Conservation (phyloP, 1,284 basidiomycete species). For the Ustilago tritici region DNA sequence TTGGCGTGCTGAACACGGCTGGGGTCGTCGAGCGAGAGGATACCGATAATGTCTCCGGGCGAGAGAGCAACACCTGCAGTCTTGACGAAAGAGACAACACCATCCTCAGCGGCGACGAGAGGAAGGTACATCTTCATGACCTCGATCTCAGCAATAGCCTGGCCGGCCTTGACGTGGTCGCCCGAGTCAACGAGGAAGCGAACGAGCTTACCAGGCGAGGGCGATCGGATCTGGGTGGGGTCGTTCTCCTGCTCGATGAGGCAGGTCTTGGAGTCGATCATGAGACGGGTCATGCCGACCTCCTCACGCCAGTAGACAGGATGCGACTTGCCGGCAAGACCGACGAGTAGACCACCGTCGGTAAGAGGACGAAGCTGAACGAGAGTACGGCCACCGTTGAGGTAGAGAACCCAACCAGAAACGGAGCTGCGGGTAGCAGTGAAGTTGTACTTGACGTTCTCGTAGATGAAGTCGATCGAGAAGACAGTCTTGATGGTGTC, state of each 20-base stretch:
- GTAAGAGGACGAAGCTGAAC: constrained; percentile 78
- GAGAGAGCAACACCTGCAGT: constrained; percentile 95
- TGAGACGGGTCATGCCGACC: constrained; percentile 81
- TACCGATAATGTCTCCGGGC: constrained; percentile 98
- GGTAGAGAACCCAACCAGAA: constrained; percentile 90
- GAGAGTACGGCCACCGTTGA: constrained; percentile 81
- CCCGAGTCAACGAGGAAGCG: constrained; percentile 96
- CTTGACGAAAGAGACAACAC: constrained; percentile 85
- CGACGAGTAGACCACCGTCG: constrained; percentile 92
- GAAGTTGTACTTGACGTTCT: constrained; percentile 94
- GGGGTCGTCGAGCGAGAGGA: constrained; percentile 95
- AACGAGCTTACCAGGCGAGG: constrained; percentile 95
- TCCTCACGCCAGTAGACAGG: constrained; percentile 99
- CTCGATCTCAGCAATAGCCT: constrained; percentile 98
- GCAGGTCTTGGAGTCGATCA: constrained; percentile 94
- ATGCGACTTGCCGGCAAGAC: constrained; percentile 93
- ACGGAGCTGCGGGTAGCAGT: constrained; percentile 91
- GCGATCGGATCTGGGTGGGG: constrained; percentile 94
- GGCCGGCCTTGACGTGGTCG: constrained; percentile 94
- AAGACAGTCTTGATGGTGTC: constrained; percentile 97
- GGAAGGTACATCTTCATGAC: constrained; percentile 67
- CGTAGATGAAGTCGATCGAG: constrained; percentile 93
- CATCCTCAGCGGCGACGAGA: constrained; percentile 93
- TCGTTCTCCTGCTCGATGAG: constrained; percentile 99
- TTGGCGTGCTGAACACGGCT: constrained; percentile 97